These are phyloP conservation scores for Rhodotorula sp. DNA, from an alignment of 1,284 basidiomycete species.

Conservation along the genomic window DNA sequence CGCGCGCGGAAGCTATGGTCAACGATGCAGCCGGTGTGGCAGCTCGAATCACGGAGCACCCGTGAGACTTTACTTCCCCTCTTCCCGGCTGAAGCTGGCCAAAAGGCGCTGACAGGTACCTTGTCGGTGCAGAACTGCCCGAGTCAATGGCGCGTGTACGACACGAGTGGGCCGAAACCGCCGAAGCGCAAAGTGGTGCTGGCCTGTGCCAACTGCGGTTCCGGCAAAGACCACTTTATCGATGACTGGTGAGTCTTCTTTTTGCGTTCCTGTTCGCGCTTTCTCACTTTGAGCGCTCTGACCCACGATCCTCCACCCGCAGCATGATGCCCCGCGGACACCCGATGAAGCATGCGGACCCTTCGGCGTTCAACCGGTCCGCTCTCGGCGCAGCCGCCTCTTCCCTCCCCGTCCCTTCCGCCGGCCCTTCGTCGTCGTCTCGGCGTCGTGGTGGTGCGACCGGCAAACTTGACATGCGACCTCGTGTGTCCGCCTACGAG, in stretches of 20 bases:
- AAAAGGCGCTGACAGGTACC: not conserved
- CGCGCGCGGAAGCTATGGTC: conserved; percentile 12
- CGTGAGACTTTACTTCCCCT: conserved; percentile 6
- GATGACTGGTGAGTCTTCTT: conserved; percentile 33
- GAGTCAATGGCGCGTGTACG: conserved; percentile 37
- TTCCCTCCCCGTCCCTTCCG: conserved; percentile 7
- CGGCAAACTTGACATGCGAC: conserved; percentile 13
- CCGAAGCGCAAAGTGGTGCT: conserved; percentile 31
- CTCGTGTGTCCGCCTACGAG: not conserved
- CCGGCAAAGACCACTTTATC: conserved; percentile 38
- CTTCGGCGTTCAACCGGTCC: conserved; percentile 35
- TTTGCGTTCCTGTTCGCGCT: not conserved
- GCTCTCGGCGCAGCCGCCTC: conserved; percentile 27
- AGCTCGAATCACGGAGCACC: conserved; percentile 24
- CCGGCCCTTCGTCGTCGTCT: conserved; percentile 8
- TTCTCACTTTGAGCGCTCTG: not conserved
- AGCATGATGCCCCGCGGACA: conserved; percentile 38
- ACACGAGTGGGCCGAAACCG: conserved; percentile 34
- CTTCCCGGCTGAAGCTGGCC: too few species aligned
- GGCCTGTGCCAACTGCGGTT: conserved; percentile 39
- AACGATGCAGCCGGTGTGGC: conserved; percentile 27
- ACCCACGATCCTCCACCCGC: not conserved
- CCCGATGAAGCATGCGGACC: conserved; percentile 35
- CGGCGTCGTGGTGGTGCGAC: conserved; percentile 8
- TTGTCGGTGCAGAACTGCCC: conserved; percentile 32